A percentile compares a stretch with the other conserved stretches of the same genome.
These are phyloP conservation scores for Fusarium clavum DNA, from an alignment of 2,329 filamentous ascomycete species.

Conservation along the genomic window DNA sequence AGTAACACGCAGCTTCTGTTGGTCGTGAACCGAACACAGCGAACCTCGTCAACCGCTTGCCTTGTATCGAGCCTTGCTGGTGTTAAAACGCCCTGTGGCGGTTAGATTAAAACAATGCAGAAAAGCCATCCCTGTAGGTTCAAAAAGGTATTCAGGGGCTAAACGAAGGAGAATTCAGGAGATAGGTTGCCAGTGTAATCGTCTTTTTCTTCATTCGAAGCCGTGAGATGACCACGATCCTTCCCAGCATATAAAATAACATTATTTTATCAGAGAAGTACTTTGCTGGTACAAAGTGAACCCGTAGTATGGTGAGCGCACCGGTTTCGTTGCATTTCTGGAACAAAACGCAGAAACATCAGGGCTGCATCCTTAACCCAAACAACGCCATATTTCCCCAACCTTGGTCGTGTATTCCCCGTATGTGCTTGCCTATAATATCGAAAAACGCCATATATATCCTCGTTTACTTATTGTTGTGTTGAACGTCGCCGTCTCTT, in stretches of 20 bases:
- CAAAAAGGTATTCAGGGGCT: not conserved
- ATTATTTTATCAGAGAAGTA: constrained; percentile 14
- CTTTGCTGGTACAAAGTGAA: constrained; percentile 24
- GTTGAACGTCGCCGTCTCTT: constrained; percentile 41
- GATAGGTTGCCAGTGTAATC: not conserved
- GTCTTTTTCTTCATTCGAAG: not conserved
- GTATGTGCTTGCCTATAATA: constrained; percentile 6
- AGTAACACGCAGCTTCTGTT: not conserved
- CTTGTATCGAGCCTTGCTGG: not conserved
- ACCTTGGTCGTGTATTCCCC: constrained; percentile 26
- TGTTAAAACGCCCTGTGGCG: not conserved
- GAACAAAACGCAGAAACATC: not conserved
- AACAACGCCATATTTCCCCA: constrained; percentile 11
- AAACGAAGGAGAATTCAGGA: not conserved
- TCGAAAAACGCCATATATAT: constrained; percentile 34
- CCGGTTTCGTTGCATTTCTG: not conserved
- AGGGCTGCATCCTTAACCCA: constrained; percentile 12
- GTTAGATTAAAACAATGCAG: no score
- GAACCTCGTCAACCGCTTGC: not conserved
- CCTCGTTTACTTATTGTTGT: constrained; percentile 24
- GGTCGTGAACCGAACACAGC: no score
- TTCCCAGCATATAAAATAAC: constrained; percentile 3
- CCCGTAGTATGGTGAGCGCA: constrained; percentile 33
- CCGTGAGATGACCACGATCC: not conserved
- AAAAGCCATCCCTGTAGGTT: not conserved